Evolutionary conservation across 352 stramenopile species (phyloP).

Genomic region (Paralagenidium karlingii): DNA sequence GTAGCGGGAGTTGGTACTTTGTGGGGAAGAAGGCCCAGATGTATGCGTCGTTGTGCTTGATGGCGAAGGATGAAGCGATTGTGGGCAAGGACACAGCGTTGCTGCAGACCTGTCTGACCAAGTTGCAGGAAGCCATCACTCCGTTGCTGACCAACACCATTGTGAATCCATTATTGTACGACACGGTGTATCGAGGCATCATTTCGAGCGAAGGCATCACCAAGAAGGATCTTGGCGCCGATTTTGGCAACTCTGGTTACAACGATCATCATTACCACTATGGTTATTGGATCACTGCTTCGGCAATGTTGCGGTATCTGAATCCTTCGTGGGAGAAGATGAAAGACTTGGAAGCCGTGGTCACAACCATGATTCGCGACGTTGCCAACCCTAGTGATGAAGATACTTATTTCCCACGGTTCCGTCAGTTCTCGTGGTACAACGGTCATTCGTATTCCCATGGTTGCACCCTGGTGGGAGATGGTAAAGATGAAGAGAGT

Average conservation of each 20-base stretch:
- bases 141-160: constrained; percentile 46
- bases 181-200: constrained; percentile 49
- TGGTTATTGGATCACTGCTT: constrained; percentile 44
- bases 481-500: constrained; percentile 59
- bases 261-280: constrained; percentile 74
- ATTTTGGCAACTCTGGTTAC: constrained; percentile 65
- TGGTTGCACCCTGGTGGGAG: constrained; percentile 30
- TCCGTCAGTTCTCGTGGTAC: constrained; percentile 54
- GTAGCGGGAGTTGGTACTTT: constrained; percentile 49
- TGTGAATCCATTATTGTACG: constrained; percentile 33
- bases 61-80: constrained; percentile 33
- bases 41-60: constrained; percentile 61
- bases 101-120: constrained; percentile 28
- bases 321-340: constrained; percentile 26
- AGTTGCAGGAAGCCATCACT: constrained; percentile 34
- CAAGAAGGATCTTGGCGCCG: constrained; percentile 24
- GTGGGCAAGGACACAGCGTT: constrained; percentile 28
- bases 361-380: constrained; percentile 23
- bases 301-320: constrained; percentile 24
- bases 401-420: constrained; percentile 35
- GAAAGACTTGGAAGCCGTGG: constrained; percentile 19
- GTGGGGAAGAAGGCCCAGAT: constrained; percentile 66
- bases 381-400: constrained; percentile 21
- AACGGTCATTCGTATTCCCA: constrained; percentile 55
- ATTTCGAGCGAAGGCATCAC: constrained; percentile 29